These are phyloP conservation scores for Pseudozyma thailandica DNA, from an alignment of 1,284 basidiomycete species.

Conservation along the genomic window DNA sequence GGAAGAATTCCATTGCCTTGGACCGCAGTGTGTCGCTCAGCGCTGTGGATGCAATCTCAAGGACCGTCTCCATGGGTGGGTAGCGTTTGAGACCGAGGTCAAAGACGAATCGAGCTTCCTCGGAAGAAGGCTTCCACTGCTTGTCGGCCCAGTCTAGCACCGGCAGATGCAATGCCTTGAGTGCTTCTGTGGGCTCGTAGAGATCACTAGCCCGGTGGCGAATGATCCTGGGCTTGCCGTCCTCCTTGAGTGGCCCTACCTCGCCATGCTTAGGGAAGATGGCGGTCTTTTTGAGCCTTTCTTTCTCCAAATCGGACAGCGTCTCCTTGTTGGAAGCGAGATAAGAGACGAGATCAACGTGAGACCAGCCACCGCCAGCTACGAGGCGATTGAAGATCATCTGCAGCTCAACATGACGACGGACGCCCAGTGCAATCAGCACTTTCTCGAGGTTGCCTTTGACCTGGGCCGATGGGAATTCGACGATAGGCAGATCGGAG, in stretches of 20 bases:
- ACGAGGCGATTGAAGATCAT: slow-evolving; percentile 70
- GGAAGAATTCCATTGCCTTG: slow-evolving; percentile 59
- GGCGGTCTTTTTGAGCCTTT: slow-evolving; percentile 80
- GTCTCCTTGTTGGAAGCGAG: slow-evolving; percentile 85
- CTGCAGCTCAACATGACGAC: slow-evolving; percentile 80
- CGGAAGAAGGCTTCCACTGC: slow-evolving; percentile 50
- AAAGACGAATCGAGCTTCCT: slow-evolving; percentile 82
- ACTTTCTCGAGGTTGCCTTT: slow-evolving; percentile 83
- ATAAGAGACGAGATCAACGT: slow-evolving; percentile 69
- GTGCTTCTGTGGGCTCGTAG: slow-evolving; percentile 83
- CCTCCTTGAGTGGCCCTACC: slow-evolving; percentile 51
- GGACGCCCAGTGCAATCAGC: slow-evolving; percentile 81
- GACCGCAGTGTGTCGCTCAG: slow-evolving; percentile 33
- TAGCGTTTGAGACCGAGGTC: slow-evolving; percentile 79
- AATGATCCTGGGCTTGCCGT: slow-evolving; percentile 51
- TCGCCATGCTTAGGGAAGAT: slow-evolving; percentile 78
- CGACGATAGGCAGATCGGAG: slow-evolving; percentile 80
- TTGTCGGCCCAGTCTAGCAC: slow-evolving; percentile 85
- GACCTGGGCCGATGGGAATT: slow-evolving; percentile 76
- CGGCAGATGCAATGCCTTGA: slow-evolving; percentile 81
- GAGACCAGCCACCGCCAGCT: slow-evolving; percentile 69
- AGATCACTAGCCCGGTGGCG: slow-evolving; percentile 63
- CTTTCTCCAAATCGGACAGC: slow-evolving; percentile 77
- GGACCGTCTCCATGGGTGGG: slow-evolving; percentile 77
- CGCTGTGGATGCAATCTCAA: slow-evolving; percentile 45